These are phyloP conservation scores for Triticum timopheevii DNA, from an alignment of 176 grass and related monocot species.

Conservation along the genomic window DNA sequence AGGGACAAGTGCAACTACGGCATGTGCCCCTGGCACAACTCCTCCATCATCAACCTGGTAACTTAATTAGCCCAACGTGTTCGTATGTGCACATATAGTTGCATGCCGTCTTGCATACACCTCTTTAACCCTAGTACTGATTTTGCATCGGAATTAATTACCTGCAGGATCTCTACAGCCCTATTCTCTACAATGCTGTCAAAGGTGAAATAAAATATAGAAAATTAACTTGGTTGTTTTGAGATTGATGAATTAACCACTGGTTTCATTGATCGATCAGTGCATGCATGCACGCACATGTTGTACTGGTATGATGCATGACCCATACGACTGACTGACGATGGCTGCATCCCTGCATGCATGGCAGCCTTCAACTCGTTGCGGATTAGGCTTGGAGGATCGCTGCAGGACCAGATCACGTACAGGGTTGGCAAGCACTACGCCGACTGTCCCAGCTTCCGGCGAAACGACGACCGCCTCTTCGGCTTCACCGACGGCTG, in stretches of 20 bases:
- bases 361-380: conserved; percentile 45
- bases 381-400: conserved; percentile 58
- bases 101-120: no score
- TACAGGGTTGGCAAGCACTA: conserved; percentile 37
- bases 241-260: background rate
- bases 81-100: background rate
- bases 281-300: background rate
- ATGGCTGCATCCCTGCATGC: background rate
- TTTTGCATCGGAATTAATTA: background rate
- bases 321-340: background rate
- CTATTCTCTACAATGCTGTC: conserved; percentile 51
- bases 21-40: conserved; percentile 44
- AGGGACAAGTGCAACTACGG: conserved; percentile 61
- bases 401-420: conserved; percentile 56
- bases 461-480: conserved; percentile 27
- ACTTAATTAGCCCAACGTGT: background rate
- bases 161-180: conserved; percentile 48
- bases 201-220: conserved; percentile 20
- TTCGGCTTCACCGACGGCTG: conserved; percentile 57
- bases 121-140: background rate
- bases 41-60: conserved; percentile 71
- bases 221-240: background rate
- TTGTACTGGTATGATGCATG: background rate
- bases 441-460: conserved; percentile 29
- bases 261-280: background rate